Conservation (phyloP, 1,284 basidiomycete genomes). For the Moesziomyces parantarcticus region DNA sequence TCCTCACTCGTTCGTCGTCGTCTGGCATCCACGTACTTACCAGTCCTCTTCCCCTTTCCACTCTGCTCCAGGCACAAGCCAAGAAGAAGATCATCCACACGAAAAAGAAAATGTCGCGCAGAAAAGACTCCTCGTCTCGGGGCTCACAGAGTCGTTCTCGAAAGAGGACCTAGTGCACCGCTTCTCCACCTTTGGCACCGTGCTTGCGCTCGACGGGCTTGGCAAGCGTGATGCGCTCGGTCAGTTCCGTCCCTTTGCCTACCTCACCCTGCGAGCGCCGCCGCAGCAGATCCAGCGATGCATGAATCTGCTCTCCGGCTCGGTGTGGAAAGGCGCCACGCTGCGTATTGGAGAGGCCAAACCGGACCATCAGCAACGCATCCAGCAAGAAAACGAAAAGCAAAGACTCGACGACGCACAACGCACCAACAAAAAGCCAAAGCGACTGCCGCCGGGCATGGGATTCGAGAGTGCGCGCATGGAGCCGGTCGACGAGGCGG, state of each 20-base stretch:
- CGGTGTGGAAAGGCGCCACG: constrained; percentile 63
- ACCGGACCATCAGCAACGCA: constrained; percentile 43
- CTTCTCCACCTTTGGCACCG: constrained; percentile 56
- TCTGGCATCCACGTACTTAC: constrained; percentile 5
- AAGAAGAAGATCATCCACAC: constrained; percentile 51
- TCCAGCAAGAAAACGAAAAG: constrained; percentile 26
- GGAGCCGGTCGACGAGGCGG: constrained; percentile 40
- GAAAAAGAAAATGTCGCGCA: constrained; percentile 46
- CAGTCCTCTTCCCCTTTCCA: not conserved
- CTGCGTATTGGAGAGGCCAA: constrained; percentile 61
- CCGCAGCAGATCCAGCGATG: constrained; percentile 46
- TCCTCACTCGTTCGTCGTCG: not conserved
- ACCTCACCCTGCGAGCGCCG: constrained; percentile 52
- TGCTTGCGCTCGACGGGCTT: constrained; percentile 48
- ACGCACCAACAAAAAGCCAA: constrained; percentile 20
- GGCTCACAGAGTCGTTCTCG: constrained; percentile 56
- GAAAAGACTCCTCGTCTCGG: constrained; percentile 60
- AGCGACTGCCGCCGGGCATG: constrained; percentile 44
- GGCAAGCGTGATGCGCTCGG: constrained; percentile 51
- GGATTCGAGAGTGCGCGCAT: constrained; percentile 45
- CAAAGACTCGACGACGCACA: constrained; percentile 25
- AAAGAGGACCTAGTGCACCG: constrained; percentile 48
- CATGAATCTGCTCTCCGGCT: constrained; percentile 56
- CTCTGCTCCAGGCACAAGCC: constrained; percentile 28
- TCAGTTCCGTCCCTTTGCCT: constrained; percentile 48